Conservation (phyloP, 2,329 filamentous ascomycete species). For the Emmonsiellopsis sp. region DNA sequence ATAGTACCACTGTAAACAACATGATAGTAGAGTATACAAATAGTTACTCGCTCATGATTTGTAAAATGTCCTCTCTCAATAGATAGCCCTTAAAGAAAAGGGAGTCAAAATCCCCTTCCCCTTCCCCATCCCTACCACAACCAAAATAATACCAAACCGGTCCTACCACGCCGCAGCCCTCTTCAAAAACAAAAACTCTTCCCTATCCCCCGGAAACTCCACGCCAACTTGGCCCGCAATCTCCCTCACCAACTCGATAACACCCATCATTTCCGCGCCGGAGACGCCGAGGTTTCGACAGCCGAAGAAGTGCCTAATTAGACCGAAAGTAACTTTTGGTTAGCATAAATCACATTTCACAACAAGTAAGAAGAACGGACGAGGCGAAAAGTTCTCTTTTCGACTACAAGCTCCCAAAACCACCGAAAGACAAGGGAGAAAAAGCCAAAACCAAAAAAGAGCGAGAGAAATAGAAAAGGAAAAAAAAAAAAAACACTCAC, state of each 20-base stretch:
- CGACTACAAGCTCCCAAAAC: not conserved
- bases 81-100: too few relatives aligned
- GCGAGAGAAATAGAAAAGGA: not conserved
- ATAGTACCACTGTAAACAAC: not conserved
- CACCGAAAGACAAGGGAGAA: not conserved
- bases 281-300: slow-evolving; percentile 19
- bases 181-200: slow-evolving; percentile 6
- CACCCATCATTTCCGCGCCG: slow-evolving; percentile 11
- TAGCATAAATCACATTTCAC: not conserved
- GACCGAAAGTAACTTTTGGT: too few relatives aligned
- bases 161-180: slow-evolving; percentile 4
- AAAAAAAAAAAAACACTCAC: slow-evolving; percentile 11
- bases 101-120: too few relatives aligned
- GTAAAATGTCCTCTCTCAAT: too few relatives aligned
- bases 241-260: slow-evolving; percentile 14
- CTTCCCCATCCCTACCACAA: too few relatives aligned
- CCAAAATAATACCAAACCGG: not conserved
- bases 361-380: not conserved
- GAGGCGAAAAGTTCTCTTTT: not conserved
- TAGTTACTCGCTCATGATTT: too few relatives aligned
- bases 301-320: slow-evolving; percentile 19
- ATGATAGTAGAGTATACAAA: too few relatives aligned
- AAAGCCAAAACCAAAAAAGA: not conserved
- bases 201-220: not conserved
- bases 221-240: slow-evolving; percentile 13